phyloP scores from a whole-genome alignment of 2,329 filamentous ascomycete genomes.

The Akanthomyces muscarius region DNA sequence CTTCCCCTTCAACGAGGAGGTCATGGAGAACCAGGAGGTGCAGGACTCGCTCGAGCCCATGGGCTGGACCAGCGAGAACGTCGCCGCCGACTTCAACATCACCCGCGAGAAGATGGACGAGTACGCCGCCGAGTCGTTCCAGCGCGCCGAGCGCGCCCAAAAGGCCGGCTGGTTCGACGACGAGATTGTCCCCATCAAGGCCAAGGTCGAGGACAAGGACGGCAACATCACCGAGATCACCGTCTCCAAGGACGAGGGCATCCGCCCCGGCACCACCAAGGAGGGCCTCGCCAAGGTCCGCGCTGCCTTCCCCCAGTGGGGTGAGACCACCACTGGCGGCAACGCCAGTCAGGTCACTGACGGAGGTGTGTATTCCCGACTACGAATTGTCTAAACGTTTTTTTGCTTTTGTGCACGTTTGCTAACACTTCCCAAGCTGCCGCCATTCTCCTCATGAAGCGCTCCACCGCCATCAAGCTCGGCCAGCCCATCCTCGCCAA shows the following conservation, averaged over 20 bases:
- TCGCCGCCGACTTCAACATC: conserved; percentile 85
- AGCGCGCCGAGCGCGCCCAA: conserved; percentile 82
- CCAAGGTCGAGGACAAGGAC: conserved; percentile 77
- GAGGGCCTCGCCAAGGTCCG: conserved; percentile 81
- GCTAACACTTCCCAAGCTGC: conserved; percentile 53
- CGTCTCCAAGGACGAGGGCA: conserved; percentile 82
- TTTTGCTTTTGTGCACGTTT: neutral
- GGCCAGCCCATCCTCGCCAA: conserved; percentile 92
- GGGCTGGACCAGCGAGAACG: conserved; percentile 97
- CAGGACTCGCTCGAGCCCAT: conserved; percentile 89
- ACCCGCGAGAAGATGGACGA: conserved; percentile 74
- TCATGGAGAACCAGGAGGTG: conserved; percentile 71
- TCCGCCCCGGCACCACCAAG: conserved; percentile 82
- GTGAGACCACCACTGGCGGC: conserved; percentile 80
- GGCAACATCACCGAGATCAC: conserved; percentile 75
- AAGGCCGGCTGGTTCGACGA: conserved; percentile 89
- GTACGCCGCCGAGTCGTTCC: conserved; percentile 83
- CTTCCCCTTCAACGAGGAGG: conserved; percentile 72
- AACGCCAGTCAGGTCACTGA: conserved; percentile 96
- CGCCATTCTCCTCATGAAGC: conserved; percentile 89
- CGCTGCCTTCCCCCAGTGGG: conserved; percentile 85
- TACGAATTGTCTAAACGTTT: neutral
- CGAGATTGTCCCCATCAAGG: conserved; percentile 86
- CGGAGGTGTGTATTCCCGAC: conserved; percentile 53
- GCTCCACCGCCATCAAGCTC: conserved; percentile 79